A percentile compares a stretch with the other conserved stretches of the same genome.
Conservation (phyloP, 352 stramenopile species). For the Phytopythium oedochilum region DNA sequence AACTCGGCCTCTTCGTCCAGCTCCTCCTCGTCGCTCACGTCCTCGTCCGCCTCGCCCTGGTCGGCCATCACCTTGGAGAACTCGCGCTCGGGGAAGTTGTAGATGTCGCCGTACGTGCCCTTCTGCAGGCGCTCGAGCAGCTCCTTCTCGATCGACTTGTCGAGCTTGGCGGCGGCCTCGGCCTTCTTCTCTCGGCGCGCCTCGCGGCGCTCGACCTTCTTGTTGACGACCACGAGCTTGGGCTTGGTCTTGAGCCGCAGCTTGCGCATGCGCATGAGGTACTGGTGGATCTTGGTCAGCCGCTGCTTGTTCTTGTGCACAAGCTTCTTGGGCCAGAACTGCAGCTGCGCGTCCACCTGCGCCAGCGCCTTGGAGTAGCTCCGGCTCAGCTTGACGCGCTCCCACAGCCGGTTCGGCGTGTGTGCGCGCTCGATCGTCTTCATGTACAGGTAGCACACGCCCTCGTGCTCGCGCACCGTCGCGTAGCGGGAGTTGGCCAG, state of each 20-base stretch:
- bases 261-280: conserved; percentile 98
- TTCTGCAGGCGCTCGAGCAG: conserved; percentile 96
- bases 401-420: conserved; percentile 98
- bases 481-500: conserved; percentile 98
- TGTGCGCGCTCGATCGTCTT: conserved; percentile 99
- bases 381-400: conserved; percentile 95
- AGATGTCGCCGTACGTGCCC: conserved; percentile 99
- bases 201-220: conserved; percentile 95
- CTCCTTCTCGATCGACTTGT: conserved; percentile 96
- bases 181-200: conserved; percentile 96
- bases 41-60: conserved; percentile 88
- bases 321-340: conserved; percentile 98
- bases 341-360: conserved; percentile 94
- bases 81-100: conserved; percentile 97
- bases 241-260: conserved; percentile 94
- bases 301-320: conserved; percentile 98
- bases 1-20: conserved; percentile 50
- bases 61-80: conserved; percentile 86
- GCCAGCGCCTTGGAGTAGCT: conserved; percentile 97
- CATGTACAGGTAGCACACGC: conserved; percentile 95
- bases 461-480: conserved; percentile 97
- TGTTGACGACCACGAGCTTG: conserved; percentile 94
- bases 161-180: conserved; percentile 92
- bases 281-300: conserved; percentile 99
- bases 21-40: conserved; percentile 87